phyloP scores from a whole-genome alignment of 495 filamentous ascomycete species.

The Tirmania nivea region DNA sequence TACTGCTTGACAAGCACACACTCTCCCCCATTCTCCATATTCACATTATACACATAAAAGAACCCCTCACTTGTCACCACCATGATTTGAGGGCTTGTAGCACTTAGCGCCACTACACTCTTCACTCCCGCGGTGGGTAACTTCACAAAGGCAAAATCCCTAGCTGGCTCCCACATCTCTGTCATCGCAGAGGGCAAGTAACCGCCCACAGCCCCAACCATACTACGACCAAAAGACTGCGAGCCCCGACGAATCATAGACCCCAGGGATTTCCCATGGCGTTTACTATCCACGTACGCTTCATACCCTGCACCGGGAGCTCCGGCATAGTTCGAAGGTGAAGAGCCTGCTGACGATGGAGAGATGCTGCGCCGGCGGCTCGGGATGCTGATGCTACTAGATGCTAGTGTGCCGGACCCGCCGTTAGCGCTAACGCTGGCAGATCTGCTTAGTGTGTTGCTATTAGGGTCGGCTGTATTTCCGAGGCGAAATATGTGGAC shows the following conservation, averaged over 20 bases:
- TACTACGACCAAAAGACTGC: constrained; percentile 74
- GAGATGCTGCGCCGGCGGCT: background rate
- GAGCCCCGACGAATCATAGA: constrained; percentile 91
- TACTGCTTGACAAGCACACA: constrained; percentile 77
- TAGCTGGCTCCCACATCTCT: constrained; percentile 89
- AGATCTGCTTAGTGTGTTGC: background rate
- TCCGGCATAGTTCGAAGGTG: constrained; percentile 18
- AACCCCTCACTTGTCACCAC: constrained; percentile 88
- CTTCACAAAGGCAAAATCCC: constrained; percentile 92
- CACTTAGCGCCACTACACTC: constrained; percentile 92
- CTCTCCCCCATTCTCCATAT: constrained; percentile 90
- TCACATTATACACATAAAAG: constrained; percentile 86
- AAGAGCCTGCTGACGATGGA: constrained; percentile 10
- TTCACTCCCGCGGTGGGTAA: constrained; percentile 41
- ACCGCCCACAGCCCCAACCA: constrained; percentile 70
- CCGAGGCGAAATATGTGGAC: constrained; percentile 82
- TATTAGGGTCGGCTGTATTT: background rate
- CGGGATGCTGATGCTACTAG: constrained; percentile 18
- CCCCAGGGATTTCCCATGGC: constrained; percentile 37
- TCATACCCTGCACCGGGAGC: constrained; percentile 18
- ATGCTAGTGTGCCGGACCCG: background rate
- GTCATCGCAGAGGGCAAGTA: constrained; percentile 82
- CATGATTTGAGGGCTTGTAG: constrained; percentile 84
- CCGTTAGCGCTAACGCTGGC: background rate
- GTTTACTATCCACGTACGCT: constrained; percentile 18